These are phyloP conservation scores for Plasmodium sp. DNA, from an alignment of 169 alveolate genomes.

Conservation along the genomic window DNA sequence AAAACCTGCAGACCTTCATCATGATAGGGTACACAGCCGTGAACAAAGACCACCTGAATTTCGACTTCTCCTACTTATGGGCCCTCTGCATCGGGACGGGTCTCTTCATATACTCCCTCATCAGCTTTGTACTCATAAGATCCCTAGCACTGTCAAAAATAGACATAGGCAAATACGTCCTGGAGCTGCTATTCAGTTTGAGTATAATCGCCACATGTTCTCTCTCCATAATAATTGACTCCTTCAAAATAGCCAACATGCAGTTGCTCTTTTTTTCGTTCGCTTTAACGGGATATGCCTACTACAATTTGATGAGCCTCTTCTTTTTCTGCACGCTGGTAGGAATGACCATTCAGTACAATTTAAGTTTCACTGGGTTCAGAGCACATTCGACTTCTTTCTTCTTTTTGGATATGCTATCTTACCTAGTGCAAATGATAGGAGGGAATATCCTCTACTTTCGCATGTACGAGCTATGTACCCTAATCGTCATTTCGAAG, in stretches of 20 bases:
- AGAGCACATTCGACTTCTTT: conserved; percentile 33
- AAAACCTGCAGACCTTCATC: conserved; percentile 76
- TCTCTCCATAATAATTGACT: conserved; percentile 58
- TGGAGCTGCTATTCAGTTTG: conserved; percentile 62
- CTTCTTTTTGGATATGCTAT: conserved; percentile 71
- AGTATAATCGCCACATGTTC: conserved; percentile 71
- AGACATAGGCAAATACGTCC: conserved; percentile 72
- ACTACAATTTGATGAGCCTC: conserved; percentile 72
- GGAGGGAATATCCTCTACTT: conserved; percentile 75
- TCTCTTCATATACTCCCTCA: conserved; percentile 74
- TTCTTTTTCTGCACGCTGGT: conserved; percentile 45
- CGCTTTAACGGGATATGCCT: conserved; percentile 79
- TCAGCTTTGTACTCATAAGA: conserved; percentile 75
- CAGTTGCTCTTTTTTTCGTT: conserved; percentile 75
- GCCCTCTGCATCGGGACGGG: conserved; percentile 71
- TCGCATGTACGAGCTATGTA: conserved; percentile 76
- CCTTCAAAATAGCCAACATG: conserved; percentile 72
- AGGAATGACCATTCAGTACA: conserved; percentile 71
- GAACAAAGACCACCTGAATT: conserved; percentile 19
- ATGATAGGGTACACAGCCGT: conserved; percentile 75
- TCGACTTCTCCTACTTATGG: conserved; percentile 52
- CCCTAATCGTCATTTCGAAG: conserved; percentile 74
- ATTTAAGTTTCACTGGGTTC: conserved; percentile 11
- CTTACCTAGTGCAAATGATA: conserved; percentile 73
- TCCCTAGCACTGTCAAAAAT: conserved; percentile 75